These are phyloP conservation scores for Carex myosuroides DNA, from an alignment of 176 grass and related monocot species.

Conservation along the genomic window DNA sequence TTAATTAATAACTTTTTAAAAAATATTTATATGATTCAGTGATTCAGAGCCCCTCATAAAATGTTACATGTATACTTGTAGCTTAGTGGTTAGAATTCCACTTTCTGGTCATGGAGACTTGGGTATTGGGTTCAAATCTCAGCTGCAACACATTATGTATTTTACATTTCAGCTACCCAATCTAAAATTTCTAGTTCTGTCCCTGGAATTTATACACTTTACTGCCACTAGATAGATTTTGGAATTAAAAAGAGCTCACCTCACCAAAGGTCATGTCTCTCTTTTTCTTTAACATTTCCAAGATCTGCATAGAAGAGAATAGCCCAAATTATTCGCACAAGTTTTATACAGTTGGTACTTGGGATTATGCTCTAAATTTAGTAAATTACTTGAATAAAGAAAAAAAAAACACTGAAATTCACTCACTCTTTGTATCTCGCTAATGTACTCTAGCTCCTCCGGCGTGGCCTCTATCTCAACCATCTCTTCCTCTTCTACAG, in stretches of 20 bases:
- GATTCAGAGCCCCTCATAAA: too few relatives aligned
- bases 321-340: neutral
- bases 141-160: too few relatives aligned
- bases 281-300: conserved; percentile 78
- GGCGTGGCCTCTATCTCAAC: conserved; percentile 37
- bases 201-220: neutral
- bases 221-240: neutral
- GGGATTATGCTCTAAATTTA: neutral
- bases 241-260: conserved; percentile 25
- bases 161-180: too few relatives aligned
- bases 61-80: too few relatives aligned
- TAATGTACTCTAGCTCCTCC: conserved; percentile 56
- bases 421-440: conserved; percentile 53
- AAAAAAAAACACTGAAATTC: neutral
- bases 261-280: conserved; percentile 93
- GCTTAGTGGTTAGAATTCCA: too few relatives aligned
- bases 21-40: too few relatives aligned
- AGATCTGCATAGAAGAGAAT: conserved; percentile 35
- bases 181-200: too few relatives aligned
- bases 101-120: too few relatives aligned
- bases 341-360: conserved; percentile 11
- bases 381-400: neutral
- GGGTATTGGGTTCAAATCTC: too few relatives aligned
- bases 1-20: too few relatives aligned
- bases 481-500: neutral